Conservation (phyloP, 768 basidiomycete species). For the Leccinum ochraceum region DNA sequence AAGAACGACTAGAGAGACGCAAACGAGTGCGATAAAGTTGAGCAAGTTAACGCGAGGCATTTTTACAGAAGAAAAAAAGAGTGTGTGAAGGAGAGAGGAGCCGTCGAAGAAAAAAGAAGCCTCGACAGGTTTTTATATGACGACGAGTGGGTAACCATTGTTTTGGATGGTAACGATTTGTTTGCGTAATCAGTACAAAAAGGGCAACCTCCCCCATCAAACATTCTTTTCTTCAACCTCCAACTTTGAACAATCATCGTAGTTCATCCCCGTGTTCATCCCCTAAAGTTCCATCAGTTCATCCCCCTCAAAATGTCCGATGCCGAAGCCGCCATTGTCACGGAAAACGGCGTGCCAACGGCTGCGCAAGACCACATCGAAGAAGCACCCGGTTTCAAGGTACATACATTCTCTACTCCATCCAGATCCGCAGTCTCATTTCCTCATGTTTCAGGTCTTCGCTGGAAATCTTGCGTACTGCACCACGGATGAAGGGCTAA, state of each 20-base stretch:
- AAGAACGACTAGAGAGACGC: constrained; percentile 56
- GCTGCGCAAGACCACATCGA: constrained; percentile 70
- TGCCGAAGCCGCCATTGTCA: constrained; percentile 83
- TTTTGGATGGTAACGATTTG: constrained; percentile 10
- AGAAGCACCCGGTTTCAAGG: constrained; percentile 82
- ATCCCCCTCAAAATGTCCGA: constrained; percentile 78
- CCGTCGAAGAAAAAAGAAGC: too few relatives aligned
- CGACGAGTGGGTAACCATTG: too few relatives aligned
- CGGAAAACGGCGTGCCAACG: constrained; percentile 83
- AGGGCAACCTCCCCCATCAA: constrained; percentile 30
- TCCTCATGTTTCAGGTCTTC: constrained; percentile 64
- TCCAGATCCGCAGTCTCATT: constrained; percentile 20
- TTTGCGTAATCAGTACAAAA: constrained; percentile 40
- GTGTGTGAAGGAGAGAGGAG: not conserved
- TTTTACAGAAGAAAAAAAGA: constrained; percentile 3
- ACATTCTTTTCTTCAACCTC: constrained; percentile 63
- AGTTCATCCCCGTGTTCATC: constrained; percentile 56
- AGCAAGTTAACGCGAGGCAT: constrained; percentile 55
- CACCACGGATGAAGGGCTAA: constrained; percentile 93
- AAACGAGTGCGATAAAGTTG: constrained; percentile 57
- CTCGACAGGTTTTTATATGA: too few relatives aligned
- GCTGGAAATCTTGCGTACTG: constrained; percentile 95
- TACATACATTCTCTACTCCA: constrained; percentile 26
- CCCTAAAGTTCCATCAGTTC: constrained; percentile 52
- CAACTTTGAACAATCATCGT: constrained; percentile 76